phyloP scores from a whole-genome alignment of 306 rosid species.

The Astragalus membranaceus region DNA sequence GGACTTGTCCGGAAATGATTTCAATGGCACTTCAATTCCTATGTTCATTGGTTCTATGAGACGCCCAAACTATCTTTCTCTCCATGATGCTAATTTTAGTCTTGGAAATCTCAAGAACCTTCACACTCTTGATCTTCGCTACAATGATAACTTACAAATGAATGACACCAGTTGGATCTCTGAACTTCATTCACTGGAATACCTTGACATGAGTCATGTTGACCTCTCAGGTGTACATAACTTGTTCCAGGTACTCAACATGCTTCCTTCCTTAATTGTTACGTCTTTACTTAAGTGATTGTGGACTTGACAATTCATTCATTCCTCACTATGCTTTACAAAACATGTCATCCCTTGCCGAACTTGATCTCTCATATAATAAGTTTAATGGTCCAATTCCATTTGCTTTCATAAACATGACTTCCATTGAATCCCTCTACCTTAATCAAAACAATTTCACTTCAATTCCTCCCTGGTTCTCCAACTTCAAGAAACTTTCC shows the following conservation, averaged over 20 bases:
- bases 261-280: conserved; percentile 14
- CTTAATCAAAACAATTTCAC: not conserved
- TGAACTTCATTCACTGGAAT: not conserved
- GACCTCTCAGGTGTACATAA: not conserved
- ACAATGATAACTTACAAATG: too few species aligned
- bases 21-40: too few species aligned
- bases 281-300: not conserved
- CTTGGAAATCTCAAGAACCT: too few species aligned
- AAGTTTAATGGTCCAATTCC: not conserved
- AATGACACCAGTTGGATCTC: conserved; percentile 15
- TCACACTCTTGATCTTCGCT: too few species aligned
- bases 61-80: too few species aligned
- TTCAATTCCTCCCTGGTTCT: conserved; percentile 2
- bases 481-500: not conserved
- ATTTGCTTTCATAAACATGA: not conserved
- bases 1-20: too few species aligned
- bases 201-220: not conserved
- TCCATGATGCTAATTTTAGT: too few species aligned
- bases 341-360: conserved; percentile 8
- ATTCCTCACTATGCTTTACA: not conserved
- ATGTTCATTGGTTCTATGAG: too few species aligned
- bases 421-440: not conserved
- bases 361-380: not conserved
- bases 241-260: conserved; percentile 8
- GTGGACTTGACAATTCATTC: not conserved